Evolutionary conservation across 257 asterid species (phyloP).

Genomic region (Lycium barbarum): DNA sequence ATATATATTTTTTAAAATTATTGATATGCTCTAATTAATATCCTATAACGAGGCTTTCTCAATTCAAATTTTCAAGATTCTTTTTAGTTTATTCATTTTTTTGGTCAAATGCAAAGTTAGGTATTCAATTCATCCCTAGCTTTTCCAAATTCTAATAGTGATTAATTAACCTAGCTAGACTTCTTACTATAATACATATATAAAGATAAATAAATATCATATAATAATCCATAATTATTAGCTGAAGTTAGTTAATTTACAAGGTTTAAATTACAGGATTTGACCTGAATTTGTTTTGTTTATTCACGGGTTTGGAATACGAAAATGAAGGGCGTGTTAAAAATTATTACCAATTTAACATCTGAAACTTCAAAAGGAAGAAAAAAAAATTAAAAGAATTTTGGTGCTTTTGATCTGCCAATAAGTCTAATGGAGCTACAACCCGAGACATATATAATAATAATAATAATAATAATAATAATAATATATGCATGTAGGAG

Average conservation of each 20-base stretch:
- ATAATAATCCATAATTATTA: background rate
- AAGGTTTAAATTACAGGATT: background rate
- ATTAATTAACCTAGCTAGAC: background rate
- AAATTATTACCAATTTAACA: background rate
- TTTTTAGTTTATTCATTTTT: background rate
- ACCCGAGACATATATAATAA: no score
- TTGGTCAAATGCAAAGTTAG: background rate
- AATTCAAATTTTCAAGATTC: background rate
- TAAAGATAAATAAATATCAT: background rate
- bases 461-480: background rate
- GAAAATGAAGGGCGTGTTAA: background rate
- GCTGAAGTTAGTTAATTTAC: background rate
- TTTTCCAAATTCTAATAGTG: background rate
- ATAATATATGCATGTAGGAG: background rate
- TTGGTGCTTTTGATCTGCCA: background rate
- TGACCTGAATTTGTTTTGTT: background rate
- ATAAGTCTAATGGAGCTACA: background rate
- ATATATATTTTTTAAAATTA: background rate
- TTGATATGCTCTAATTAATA: background rate
- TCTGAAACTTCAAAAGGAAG: background rate
- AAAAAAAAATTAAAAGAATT: background rate
- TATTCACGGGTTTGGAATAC: no score
- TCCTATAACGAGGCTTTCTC: background rate
- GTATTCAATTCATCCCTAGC: conserved; percentile 1
- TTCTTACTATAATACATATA: background rate